Evolutionary conservation across 2,329 filamentous ascomycete genomes (phyloP).

Genomic region (Neurospora sp.): DNA sequence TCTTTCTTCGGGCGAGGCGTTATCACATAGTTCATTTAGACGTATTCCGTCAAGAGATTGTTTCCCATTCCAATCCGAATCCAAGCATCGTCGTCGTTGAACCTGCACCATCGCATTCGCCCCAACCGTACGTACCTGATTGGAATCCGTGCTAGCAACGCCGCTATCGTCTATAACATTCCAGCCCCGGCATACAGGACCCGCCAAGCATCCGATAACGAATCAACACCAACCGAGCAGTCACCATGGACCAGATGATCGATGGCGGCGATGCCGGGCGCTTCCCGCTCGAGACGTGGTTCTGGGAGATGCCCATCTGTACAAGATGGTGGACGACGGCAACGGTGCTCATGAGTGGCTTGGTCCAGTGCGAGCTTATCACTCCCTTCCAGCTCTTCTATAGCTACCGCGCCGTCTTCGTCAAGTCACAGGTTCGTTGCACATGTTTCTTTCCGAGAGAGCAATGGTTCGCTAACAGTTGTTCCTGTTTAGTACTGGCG

Average conservation of each 20-base stretch:
- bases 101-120: not conserved
- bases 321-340: slow-evolving; percentile 96
- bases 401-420: slow-evolving; percentile 83
- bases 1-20: not conserved
- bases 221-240: not conserved
- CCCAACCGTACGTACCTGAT: not conserved
- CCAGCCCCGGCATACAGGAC: not conserved
- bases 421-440: slow-evolving; percentile 73
- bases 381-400: slow-evolving; percentile 96
- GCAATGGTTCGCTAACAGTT: slow-evolving; percentile 6
- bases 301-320: slow-evolving; percentile 95
- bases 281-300: slow-evolving; percentile 91
- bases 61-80: not conserved
- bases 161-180: not conserved
- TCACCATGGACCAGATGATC: slow-evolving; percentile 47
- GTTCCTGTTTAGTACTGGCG: slow-evolving; percentile 70
- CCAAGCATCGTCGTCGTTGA: not conserved
- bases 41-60: not conserved
- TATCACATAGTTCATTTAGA: not conserved
- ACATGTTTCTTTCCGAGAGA: not conserved
- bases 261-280: slow-evolving; percentile 40
- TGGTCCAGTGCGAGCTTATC: slow-evolving; percentile 88
- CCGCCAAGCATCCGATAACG: not conserved
- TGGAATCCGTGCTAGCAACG: not conserved
- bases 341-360: slow-evolving; percentile 73